A percentile compares a stretch with the other conserved stretches of the same genome.
These are phyloP conservation scores for Herpotrichia juniperi DNA, from an alignment of 2,329 filamentous ascomycete species.

Conservation along the genomic window DNA sequence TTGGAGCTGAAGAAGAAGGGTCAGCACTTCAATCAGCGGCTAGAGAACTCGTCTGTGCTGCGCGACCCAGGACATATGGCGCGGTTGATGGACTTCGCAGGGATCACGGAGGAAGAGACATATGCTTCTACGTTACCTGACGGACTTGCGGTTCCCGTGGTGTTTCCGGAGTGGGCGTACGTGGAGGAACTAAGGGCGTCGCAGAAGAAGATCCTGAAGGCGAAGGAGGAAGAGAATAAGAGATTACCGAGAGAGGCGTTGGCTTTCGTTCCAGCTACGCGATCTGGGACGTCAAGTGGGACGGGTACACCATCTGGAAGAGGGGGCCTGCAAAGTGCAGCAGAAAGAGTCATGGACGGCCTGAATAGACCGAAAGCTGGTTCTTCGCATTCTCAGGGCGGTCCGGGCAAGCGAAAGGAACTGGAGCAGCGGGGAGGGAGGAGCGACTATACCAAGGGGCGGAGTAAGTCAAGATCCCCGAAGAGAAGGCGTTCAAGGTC, in stretches of 20 bases:
- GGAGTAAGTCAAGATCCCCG: slow-evolving; percentile 36
- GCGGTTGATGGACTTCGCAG: slow-evolving; percentile 74
- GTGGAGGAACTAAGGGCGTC: slow-evolving; percentile 49
- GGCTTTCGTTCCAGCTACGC: slow-evolving; percentile 41
- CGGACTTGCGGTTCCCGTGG: slow-evolving; percentile 45
- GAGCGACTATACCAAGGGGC: slow-evolving; percentile 22
- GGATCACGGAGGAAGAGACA: slow-evolving; percentile 61
- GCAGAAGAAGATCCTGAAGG: slow-evolving; percentile 45
- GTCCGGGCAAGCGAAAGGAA: slow-evolving; percentile 35
- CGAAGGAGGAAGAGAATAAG: slow-evolving; percentile 37
- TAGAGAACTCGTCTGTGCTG: slow-evolving; percentile 70
- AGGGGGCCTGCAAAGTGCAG: slow-evolving; percentile 18
- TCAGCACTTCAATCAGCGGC: slow-evolving; percentile 77
- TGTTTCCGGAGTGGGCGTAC: slow-evolving; percentile 52
- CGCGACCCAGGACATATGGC: slow-evolving; percentile 75
- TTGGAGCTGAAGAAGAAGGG: slow-evolving; percentile 77
- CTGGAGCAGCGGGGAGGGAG: slow-evolving; percentile 34
- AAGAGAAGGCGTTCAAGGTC: slow-evolving; percentile 35
- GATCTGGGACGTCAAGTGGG: slow-evolving; percentile 29
- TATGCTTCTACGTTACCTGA: slow-evolving; percentile 66
- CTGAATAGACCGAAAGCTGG: slow-evolving; percentile 14
- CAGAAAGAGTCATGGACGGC: slow-evolving; percentile 26
- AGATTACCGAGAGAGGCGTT: slow-evolving; percentile 35
- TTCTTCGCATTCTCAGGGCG: slow-evolving; percentile 13
- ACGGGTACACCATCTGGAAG: slow-evolving; percentile 28